Evolutionary conservation across 1,139 yeast species (phyloP), one percentile per base, ranked within the genome.

Genomic region (Torulaspora pretoriensis): DNA sequence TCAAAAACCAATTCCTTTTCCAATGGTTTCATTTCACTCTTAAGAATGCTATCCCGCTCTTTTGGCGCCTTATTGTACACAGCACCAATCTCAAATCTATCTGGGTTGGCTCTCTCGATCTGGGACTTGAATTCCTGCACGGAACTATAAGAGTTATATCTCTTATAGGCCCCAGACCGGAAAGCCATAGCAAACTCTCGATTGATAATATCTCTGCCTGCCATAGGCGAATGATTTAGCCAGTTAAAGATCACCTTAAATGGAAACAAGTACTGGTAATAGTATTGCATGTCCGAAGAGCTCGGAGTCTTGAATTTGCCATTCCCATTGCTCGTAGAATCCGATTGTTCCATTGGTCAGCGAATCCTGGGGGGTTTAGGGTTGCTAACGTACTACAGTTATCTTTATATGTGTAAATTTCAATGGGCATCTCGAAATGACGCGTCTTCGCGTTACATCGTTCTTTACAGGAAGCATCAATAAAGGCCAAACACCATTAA

Each of bases 81-180:
- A 0, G 98, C 96, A 25, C 99, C 99, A 38, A 94, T 75, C 68
- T 92, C 99, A 62, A 92, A 94, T 66, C 99, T 82, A 35, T 86
- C 80, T 0, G 99, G 99, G 50, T 82, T 81, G 22, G 88, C 76
- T 37, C 71, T 73, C 19, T 83, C 71, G 2, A 90, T 92, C 8
- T 86, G 80, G 27, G 75, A 71, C 59, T 84, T 86, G 67, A 92
- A 88, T 38, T 87, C 96, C 26, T 80, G 86, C 16, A 72, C 73
- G 2, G 76, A 68, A 1, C 71, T 68, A 57, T 75, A 92, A 1
- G 97, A 85, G 57, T 83, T 85, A 69, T 90, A 92, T 57, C 99
- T 83, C 55, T 87, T 83, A 63, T 92, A 92, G 0, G 89, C 92
- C 2, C 92, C 94, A 30, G 85, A 79, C 53, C 85, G 74, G 59